phyloP scores from a whole-genome alignment of 2,329 filamentous ascomycete genomes.

The Sclerotinia subarctica region DNA sequence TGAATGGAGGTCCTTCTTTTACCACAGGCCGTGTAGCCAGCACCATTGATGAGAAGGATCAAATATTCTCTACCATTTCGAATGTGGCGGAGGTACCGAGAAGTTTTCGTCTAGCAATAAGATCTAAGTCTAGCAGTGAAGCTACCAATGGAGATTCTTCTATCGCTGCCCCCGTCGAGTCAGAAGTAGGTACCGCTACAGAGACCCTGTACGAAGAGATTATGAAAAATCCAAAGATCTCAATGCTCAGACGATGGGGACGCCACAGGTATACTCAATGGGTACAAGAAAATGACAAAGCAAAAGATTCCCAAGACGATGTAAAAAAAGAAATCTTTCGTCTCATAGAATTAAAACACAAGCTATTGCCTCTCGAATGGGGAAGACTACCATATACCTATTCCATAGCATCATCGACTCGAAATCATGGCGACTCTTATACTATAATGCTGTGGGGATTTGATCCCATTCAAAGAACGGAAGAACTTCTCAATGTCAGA shows the following conservation, averaged over 20 bases:
- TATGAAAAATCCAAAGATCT: neutral
- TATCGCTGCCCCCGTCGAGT: neutral
- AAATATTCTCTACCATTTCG: neutral
- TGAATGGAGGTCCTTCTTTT: neutral
- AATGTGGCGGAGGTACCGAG: neutral
- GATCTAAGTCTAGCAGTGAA: neutral
- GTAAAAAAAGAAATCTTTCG: neutral
- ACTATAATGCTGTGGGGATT: neutral
- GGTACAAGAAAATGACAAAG: neutral
- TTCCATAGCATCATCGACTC: neutral
- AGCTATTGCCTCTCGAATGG: neutral
- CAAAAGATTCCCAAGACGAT: neutral
- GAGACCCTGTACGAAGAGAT: neutral
- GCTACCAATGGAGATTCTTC: neutral
- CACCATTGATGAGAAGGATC: neutral
- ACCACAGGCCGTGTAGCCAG: neutral
- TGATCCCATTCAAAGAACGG: neutral
- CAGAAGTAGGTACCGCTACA: neutral
- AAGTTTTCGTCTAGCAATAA: neutral
- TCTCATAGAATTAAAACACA: conserved; percentile 3
- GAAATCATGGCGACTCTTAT: neutral
- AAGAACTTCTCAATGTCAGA: neutral
- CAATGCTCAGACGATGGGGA: neutral
- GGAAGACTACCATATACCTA: neutral
- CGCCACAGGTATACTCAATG: neutral